These are phyloP conservation scores for Colletotrichum magnum DNA, from an alignment of 2,329 filamentous ascomycete genomes.

Conservation along the genomic window DNA sequence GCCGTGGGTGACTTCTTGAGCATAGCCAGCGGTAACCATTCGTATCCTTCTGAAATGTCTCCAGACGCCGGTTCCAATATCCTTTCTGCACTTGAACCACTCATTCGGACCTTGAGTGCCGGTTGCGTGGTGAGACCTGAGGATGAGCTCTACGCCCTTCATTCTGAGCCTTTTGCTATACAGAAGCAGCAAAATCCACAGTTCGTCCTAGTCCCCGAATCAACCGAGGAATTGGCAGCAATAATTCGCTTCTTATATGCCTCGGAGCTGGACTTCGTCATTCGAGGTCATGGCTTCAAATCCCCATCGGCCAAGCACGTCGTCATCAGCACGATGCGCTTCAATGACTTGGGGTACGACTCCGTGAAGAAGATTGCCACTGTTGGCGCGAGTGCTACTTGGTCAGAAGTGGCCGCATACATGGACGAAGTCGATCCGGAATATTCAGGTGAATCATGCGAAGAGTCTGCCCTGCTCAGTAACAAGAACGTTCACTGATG, in stretches of 20 bases:
- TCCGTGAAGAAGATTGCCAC: constrained; percentile 23
- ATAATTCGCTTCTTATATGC: constrained; percentile 18
- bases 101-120: not conserved
- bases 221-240: not conserved
- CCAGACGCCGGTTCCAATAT: not conserved
- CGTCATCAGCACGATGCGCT: constrained; percentile 24
- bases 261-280: constrained; percentile 17
- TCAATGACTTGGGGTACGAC: constrained; percentile 26
- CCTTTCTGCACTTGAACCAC: not conserved
- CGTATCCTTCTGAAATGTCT: not conserved
- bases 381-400: constrained; percentile 25
- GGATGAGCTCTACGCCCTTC: constrained; percentile 6
- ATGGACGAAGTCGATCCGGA: constrained; percentile 26
- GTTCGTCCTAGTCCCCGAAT: constrained; percentile 11
- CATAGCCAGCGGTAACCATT: no score
- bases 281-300: constrained; percentile 33
- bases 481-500: not conserved
- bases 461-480: no score
- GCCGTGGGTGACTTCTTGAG: no score
- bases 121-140: constrained; percentile 1
- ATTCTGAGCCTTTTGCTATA: constrained; percentile 24
- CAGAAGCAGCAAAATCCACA: constrained; percentile 24
- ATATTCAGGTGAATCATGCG: constrained; percentile 4
- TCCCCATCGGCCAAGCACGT: constrained; percentile 24
- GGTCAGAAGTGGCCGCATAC: constrained; percentile 24